A percentile compares a stretch with the other conserved stretches of the same genome.
Conservation (phyloP, 2,329 filamentous ascomycete genomes). For the Simplicillium sp. region DNA sequence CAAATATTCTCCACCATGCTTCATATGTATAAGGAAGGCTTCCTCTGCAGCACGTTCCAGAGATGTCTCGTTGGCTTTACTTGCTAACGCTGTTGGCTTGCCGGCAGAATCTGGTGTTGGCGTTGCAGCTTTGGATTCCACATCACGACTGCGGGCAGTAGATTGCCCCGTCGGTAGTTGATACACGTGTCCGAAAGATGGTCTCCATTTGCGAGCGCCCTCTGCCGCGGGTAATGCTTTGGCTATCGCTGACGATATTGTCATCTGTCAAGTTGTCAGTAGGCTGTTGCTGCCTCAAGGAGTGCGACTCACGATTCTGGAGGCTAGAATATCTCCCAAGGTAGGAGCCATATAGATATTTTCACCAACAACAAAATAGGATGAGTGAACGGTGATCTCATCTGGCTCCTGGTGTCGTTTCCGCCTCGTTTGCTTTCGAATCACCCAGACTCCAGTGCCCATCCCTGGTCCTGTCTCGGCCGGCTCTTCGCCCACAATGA, state of each 20-base stretch:
- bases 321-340: slow-evolving; percentile 48
- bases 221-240: slow-evolving; percentile 42
- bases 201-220: slow-evolving; percentile 43
- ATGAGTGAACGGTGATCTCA: slow-evolving; percentile 48
- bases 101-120: slow-evolving; percentile 20
- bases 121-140: slow-evolving; percentile 36
- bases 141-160: slow-evolving; percentile 15
- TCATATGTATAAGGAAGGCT: slow-evolving; percentile 46
- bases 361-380: slow-evolving; percentile 56
- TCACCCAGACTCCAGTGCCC: slow-evolving; percentile 60
- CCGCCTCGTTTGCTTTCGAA: slow-evolving; percentile 56
- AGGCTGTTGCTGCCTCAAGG: too few species aligned
- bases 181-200: slow-evolving; percentile 44
- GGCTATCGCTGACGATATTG: slow-evolving; percentile 44
- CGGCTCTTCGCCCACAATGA: slow-evolving; percentile 55
- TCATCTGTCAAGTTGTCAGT: slow-evolving; percentile 27
- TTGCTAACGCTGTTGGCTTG: slow-evolving; percentile 15
- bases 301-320: slow-evolving; percentile 39
- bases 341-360: slow-evolving; percentile 60
- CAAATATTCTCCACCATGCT: slow-evolving; percentile 54
- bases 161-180: slow-evolving; percentile 23
- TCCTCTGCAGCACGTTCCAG: slow-evolving; percentile 45
- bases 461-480: slow-evolving; percentile 55
- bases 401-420: slow-evolving; percentile 47
- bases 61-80: slow-evolving; percentile 27